Conservation (phyloP, 148 eudicot species). For the Camellia sinensis region DNA sequence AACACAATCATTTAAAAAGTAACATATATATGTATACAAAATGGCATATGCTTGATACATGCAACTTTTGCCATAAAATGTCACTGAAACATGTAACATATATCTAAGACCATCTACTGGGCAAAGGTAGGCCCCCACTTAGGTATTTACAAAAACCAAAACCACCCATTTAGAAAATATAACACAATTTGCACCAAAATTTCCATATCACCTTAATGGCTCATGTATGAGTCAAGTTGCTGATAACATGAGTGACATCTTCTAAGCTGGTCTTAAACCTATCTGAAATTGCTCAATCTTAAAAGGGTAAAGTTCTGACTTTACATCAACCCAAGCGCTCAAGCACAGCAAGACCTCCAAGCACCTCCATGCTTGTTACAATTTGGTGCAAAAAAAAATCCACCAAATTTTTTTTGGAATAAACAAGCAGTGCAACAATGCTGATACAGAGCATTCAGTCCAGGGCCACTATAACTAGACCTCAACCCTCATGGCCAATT, state of each 20-base stretch:
- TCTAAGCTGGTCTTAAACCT: background rate
- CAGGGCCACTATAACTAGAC: background rate
- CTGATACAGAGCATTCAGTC: background rate
- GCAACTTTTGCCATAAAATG: background rate
- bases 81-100: background rate
- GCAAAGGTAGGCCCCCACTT: background rate
- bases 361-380: background rate
- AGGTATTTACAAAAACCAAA: background rate
- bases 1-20: conserved; percentile 8
- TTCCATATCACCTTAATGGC: background rate
- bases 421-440: background rate
- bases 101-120: background rate
- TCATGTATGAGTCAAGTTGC: background rate
- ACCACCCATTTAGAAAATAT: background rate
- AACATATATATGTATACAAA: background rate
- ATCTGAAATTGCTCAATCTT: background rate
- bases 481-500: background rate
- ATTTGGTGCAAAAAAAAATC: background rate
- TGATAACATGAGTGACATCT: background rate
- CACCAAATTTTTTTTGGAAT: background rate
- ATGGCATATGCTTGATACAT: background rate
- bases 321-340: background rate
- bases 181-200: background rate
- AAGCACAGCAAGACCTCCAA: background rate
- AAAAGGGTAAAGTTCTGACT: background rate